Percentiles rank a stretch among this genome's conserved stretches.
Conservation (phyloP, 2,329 filamentous ascomycete genomes). For the Verticillium nonalfalfae region DNA sequence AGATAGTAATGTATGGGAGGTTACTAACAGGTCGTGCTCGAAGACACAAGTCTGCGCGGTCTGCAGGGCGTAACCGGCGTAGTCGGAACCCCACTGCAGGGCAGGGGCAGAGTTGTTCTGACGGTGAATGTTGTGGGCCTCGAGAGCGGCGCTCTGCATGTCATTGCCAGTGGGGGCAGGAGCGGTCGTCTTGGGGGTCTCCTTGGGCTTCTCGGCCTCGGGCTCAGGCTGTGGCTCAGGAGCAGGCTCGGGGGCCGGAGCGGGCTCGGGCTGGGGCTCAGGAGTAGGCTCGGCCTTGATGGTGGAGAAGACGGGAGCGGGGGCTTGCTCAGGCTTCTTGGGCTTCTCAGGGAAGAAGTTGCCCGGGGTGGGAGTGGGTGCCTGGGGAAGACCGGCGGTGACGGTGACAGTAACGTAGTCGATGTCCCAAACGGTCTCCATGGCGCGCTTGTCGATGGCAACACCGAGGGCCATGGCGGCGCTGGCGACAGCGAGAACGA, state of each 20-base stretch:
- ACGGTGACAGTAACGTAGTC: constrained; percentile 39
- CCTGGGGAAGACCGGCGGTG: constrained; percentile 20
- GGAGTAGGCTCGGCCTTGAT: constrained; percentile 7
- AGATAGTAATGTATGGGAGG: background rate
- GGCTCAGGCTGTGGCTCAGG: constrained; percentile 8
- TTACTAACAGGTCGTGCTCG: constrained; percentile 66
- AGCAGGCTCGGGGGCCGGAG: constrained; percentile 7
- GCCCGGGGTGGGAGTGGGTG: constrained; percentile 12
- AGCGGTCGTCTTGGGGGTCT: constrained; percentile 5
- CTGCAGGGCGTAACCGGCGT: constrained; percentile 56
- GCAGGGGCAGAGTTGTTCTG: constrained; percentile 66
- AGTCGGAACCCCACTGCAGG: constrained; percentile 58
- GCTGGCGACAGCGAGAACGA: constrained; percentile 36
- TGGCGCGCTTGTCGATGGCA: constrained; percentile 33
- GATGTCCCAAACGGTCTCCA: constrained; percentile 32
- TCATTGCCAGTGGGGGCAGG: constrained; percentile 14
- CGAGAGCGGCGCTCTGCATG: constrained; percentile 39
- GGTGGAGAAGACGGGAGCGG: constrained; percentile 6
- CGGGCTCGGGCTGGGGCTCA: constrained; percentile 4
- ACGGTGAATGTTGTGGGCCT: constrained; percentile 84
- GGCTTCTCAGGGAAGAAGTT: constrained; percentile 14
- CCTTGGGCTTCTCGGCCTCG: constrained; percentile 5
- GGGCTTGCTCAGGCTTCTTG: background rate
- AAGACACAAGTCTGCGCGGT: constrained; percentile 66
- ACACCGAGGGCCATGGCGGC: constrained; percentile 38